These are phyloP conservation scores for Hypoxylon subgilvum DNA, from an alignment of 495 filamentous ascomycete species.

Conservation along the genomic window DNA sequence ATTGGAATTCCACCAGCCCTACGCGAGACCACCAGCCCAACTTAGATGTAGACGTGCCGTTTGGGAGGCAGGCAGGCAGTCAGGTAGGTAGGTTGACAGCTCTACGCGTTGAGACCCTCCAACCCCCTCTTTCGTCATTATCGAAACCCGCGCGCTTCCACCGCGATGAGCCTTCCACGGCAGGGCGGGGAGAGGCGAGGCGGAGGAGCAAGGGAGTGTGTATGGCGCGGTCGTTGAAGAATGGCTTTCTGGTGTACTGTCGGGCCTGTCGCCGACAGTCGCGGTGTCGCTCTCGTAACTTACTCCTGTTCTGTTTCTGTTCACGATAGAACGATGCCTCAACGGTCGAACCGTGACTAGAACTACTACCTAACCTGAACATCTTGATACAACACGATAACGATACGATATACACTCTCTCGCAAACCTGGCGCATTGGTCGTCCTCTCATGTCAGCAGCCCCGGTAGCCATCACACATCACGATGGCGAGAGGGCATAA, in stretches of 20 bases:
- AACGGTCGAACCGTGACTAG: neutral
- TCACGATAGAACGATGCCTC: slow-evolving; percentile 7
- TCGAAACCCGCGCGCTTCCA: slow-evolving; percentile 27
- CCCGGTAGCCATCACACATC: slow-evolving; percentile 16
- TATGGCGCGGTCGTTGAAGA: slow-evolving; percentile 24
- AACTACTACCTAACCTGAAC: slow-evolving; percentile 1
- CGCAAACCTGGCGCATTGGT: slow-evolving; percentile 1
- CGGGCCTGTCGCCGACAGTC: slow-evolving; percentile 7
- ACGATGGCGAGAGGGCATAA: slow-evolving; percentile 26
- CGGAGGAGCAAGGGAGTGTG: slow-evolving; percentile 26
- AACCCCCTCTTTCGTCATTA: slow-evolving; percentile 37
- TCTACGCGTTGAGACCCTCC: slow-evolving; percentile 24
- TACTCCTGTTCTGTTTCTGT: slow-evolving; percentile 6
- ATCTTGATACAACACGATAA: no score
- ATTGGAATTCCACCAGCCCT: slow-evolving; percentile 37
- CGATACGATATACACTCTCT: slow-evolving; percentile 1
- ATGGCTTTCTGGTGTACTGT: slow-evolving; percentile 22
- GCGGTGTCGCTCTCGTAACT: slow-evolving; percentile 18
- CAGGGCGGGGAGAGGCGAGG: slow-evolving; percentile 16
- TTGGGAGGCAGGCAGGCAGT: no score
- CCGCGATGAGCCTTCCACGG: slow-evolving; percentile 15
- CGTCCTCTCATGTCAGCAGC: slow-evolving; percentile 18
- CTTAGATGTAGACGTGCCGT: no score
- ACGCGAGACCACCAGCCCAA: no score
- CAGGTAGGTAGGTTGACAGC: neutral